phyloP scores from a whole-genome alignment of 441 rosid genomes.

The Jatropha podagrica region DNA sequence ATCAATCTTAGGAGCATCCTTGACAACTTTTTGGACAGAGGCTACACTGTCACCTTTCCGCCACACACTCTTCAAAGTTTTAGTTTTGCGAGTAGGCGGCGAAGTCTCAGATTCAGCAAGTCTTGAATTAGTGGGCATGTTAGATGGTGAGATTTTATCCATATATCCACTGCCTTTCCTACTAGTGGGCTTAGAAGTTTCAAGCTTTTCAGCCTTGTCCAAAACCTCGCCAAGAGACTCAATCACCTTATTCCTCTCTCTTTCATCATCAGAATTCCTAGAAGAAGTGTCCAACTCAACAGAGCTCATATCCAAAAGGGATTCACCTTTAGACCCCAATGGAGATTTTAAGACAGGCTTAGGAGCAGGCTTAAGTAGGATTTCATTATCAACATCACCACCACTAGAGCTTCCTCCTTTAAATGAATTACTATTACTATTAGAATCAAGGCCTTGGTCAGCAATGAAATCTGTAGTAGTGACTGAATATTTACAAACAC shows the following conservation, averaged over 20 bases:
- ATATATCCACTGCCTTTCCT: slow-evolving; percentile 37
- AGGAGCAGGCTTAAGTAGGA: slow-evolving; percentile 80
- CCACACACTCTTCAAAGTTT: slow-evolving; percentile 93
- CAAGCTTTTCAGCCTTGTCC: slow-evolving; percentile 85
- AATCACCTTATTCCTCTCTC: slow-evolving; percentile 69
- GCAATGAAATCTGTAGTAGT: slow-evolving; percentile 70
- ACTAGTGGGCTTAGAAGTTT: slow-evolving; percentile 40
- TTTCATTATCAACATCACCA: slow-evolving; percentile 42
- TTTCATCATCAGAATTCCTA: slow-evolving; percentile 39
- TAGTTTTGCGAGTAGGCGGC: slow-evolving; percentile 40
- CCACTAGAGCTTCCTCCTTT: slow-evolving; percentile 41
- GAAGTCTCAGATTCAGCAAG: slow-evolving; percentile 32
- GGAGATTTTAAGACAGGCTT: slow-evolving; percentile 66
- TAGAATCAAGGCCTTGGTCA: slow-evolving; percentile 62
- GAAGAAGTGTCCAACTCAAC: slow-evolving; percentile 33
- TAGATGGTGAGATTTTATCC: slow-evolving; percentile 38
- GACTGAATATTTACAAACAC: slow-evolving; percentile 71
- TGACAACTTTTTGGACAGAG: slow-evolving; percentile 56
- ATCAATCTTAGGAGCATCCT: slow-evolving; percentile 49
- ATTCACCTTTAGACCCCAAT: slow-evolving; percentile 30
- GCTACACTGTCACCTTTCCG: slow-evolving; percentile 83
- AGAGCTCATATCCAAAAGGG: slow-evolving; percentile 35
- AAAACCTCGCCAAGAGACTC: slow-evolving; percentile 88
- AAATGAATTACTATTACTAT: slow-evolving; percentile 41
- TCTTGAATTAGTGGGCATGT: slow-evolving; percentile 30